Percentiles rank a stretch among this genome's conserved stretches.
phyloP scores from a whole-genome alignment of 805 yeast genomes.

The Saturnispora bothae region DNA sequence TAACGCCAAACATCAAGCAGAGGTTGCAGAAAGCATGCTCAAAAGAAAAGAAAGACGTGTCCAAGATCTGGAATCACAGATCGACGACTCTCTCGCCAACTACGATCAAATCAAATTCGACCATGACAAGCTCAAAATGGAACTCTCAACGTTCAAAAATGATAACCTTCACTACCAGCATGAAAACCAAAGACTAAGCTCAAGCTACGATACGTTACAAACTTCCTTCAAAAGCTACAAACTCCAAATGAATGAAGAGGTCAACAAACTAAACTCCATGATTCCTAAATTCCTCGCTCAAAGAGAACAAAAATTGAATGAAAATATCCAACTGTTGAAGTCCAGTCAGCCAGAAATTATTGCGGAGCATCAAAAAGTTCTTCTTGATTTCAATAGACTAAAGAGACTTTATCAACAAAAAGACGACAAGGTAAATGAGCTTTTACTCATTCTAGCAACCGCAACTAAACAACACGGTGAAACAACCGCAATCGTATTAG shows the following conservation, averaged over 20 bases:
- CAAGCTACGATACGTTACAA: slow-evolving; percentile 48
- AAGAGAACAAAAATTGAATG: slow-evolving; percentile 26
- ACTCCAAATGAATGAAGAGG: slow-evolving; percentile 34
- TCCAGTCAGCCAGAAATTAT: slow-evolving; percentile 40
- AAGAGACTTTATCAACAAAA: slow-evolving; percentile 30
- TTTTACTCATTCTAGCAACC: slow-evolving; percentile 33
- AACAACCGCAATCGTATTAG: slow-evolving; percentile 34
- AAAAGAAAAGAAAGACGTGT: slow-evolving; percentile 63
- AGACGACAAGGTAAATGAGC: slow-evolving; percentile 33
- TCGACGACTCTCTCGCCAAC: slow-evolving; percentile 35
- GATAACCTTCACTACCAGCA: slow-evolving; percentile 34
- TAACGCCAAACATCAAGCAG: slow-evolving; percentile 67
- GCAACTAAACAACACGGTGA: slow-evolving; percentile 40
- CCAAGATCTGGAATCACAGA: slow-evolving; percentile 51
- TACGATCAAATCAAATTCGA: slow-evolving; percentile 41
- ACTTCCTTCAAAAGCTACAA: slow-evolving; percentile 42
- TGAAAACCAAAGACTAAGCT: slow-evolving; percentile 46
- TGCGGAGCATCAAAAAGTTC: slow-evolving; percentile 26
- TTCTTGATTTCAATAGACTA: not conserved
- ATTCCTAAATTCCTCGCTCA: slow-evolving; percentile 30
- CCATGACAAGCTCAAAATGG: slow-evolving; percentile 38
- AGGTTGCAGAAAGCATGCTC: slow-evolving; percentile 56
- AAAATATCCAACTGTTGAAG: slow-evolving; percentile 29
- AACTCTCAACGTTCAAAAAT: slow-evolving; percentile 38
- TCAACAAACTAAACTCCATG: slow-evolving; percentile 28